These are phyloP conservation scores for Calonectria hongkongensis DNA, from an alignment of 2,329 filamentous ascomycete genomes.

Conservation along the genomic window DNA sequence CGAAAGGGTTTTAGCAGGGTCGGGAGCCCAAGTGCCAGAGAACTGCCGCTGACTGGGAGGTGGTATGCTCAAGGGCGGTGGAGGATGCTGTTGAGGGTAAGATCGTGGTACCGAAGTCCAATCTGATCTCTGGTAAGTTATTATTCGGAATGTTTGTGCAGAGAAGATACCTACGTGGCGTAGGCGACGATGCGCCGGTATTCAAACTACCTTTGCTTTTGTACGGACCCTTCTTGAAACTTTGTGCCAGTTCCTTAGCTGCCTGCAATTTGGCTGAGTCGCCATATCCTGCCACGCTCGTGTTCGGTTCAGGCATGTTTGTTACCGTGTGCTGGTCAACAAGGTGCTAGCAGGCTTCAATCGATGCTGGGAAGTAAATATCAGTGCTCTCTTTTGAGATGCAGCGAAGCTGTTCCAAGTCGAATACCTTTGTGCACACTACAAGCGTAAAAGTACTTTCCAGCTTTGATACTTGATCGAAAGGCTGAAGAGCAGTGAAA, in stretches of 20 bases:
- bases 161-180: background rate
- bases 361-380: background rate
- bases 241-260: conserved; percentile 53
- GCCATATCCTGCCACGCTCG: conserved; percentile 47
- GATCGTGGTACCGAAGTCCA: background rate
- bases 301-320: conserved; percentile 7
- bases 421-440: background rate
- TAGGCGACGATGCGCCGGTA: background rate
- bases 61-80: conserved; percentile 24
- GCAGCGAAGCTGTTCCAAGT: too few relatives aligned
- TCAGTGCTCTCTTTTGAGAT: background rate
- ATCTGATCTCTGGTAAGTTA: background rate
- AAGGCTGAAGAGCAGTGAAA: background rate
- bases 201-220: conserved; percentile 20
- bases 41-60: conserved; percentile 50
- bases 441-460: background rate
- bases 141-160: background rate
- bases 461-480: background rate
- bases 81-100: background rate
- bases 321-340: too few relatives aligned
- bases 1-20: conserved; percentile 33
- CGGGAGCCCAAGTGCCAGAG: conserved; percentile 33
- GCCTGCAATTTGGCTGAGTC: conserved; percentile 54
- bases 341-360: too few relatives aligned
- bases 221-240: conserved; percentile 49